Evolutionary conservation across 2,329 filamentous ascomycete genomes (phyloP).

Genomic region (Tolypocladium capitatum): DNA sequence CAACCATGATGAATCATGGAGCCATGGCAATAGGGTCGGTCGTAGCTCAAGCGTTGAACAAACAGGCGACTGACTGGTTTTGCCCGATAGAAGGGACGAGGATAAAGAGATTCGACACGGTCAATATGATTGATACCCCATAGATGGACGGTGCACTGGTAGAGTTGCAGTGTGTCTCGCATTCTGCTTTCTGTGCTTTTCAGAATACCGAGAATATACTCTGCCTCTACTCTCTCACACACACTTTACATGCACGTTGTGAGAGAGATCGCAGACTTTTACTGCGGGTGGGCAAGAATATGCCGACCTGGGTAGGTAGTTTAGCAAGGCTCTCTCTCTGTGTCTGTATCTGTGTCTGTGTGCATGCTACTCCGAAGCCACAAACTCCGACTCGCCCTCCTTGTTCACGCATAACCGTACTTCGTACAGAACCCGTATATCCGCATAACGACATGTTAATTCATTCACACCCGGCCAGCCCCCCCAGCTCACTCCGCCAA

Average conservation of each 20-base stretch:
- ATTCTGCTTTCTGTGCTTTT: not conserved
- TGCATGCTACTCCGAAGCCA: not conserved
- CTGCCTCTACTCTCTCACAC: not conserved
- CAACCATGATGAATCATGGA: not conserved
- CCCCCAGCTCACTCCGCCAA: conserved; percentile 29
- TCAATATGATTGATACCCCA: conserved; percentile 4
- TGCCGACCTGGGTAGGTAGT: not conserved
- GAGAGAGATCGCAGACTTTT: not conserved
- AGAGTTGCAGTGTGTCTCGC: not conserved
- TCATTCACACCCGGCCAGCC: not conserved
- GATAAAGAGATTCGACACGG: not conserved
- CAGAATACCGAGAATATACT: not conserved
- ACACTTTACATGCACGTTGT: not conserved
- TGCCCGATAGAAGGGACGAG: not conserved
- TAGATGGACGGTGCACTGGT: conserved; percentile 2
- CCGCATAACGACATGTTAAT: not conserved
- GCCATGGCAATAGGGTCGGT: not conserved
- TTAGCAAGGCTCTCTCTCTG: not conserved
- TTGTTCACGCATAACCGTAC: not conserved
- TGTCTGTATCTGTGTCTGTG: not conserved
- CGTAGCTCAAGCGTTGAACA: not conserved
- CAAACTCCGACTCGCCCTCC: not conserved
- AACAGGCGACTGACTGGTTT: not conserved
- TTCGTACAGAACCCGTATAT: not conserved
- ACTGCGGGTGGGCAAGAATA: not conserved